Evolutionary conservation across 495 filamentous ascomycete species (phyloP), one percentile per base, ranked within the genome.

Genomic region (Penicillium silybi): DNA sequence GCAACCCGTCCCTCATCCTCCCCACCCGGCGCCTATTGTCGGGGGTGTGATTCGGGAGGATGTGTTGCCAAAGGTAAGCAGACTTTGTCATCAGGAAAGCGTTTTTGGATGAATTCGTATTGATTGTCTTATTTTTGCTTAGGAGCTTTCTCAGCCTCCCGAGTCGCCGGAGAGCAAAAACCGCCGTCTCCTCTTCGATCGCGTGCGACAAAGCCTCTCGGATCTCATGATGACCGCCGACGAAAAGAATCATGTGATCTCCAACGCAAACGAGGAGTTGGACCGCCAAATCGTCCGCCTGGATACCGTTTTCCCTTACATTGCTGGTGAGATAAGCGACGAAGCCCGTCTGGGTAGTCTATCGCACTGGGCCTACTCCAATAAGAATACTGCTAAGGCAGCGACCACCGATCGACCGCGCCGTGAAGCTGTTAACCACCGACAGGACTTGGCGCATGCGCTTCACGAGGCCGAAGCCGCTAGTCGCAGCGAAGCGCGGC

Each of bases 231-330:
- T 86, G 50, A 88, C 88, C 0, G 74, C 96, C 27, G 95, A 97
- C 58, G 93, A 98, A 70, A 99, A 99, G 70, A 96, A 95, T 53
- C 92, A 95, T 54, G 91, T 97, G 46, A 85, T 97, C 37, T 84
- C 85, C 3, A 92, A 90, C 4, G 92, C 95, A 39, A 89, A 88
- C 56, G 88, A 95, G 48, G 86, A 90, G 46, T 80, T 97, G 7
- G 82, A 90, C 49, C 92, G 89, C 62, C 91, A 97, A 64, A 72
- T 96, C 18, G 67, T 80, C 47, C 87, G 93, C 19, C 81, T 97
- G 56, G 88, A 97, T 55, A 83, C 85, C 37, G 82, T 91, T 18
- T 95, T 83, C 73, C 85, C 87, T 13, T 85, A 89, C 69, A 82
- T 97, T 46, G 87, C 92, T 47, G 73, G 77, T 41, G 93, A 97